These are phyloP conservation scores for Saururus chinensis DNA, from an alignment of 164 flowering plant genomes.

Conservation along the genomic window DNA sequence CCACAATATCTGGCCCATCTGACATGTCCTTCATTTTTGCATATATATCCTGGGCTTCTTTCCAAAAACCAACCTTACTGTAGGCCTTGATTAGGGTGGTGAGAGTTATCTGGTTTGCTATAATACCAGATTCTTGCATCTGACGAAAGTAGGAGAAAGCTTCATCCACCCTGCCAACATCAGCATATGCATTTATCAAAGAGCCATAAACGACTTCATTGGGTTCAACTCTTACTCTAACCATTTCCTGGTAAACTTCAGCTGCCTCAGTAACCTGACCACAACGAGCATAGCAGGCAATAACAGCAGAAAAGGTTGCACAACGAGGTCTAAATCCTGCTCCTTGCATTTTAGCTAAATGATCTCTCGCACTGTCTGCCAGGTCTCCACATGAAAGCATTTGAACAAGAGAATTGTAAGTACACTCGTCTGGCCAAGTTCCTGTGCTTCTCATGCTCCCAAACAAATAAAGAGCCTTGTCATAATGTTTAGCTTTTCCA, in stretches of 20 bases:
- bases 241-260: conserved; percentile 51
- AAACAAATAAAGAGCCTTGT: conserved; percentile 66
- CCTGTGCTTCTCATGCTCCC: conserved; percentile 68
- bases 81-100: conserved; percentile 85
- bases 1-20: conserved; percentile 66
- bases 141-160: conserved; percentile 48
- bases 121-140: conserved; percentile 59
- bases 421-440: conserved; percentile 86
- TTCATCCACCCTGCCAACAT: conserved; percentile 58
- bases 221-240: conserved; percentile 44
- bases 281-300: conserved; percentile 51
- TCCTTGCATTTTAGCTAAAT: conserved; percentile 61
- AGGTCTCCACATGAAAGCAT: conserved; percentile 69
- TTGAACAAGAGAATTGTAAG: conserved; percentile 75
- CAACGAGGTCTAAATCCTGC: conserved; percentile 57
- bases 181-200: conserved; percentile 77
- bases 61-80: conserved; percentile 51
- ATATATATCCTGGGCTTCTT: conserved; percentile 53
- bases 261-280: conserved; percentile 57
- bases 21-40: conserved; percentile 41
- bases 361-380: conserved; percentile 41
- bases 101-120: conserved; percentile 54
- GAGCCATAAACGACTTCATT: conserved; percentile 81
- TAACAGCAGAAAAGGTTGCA: conserved; percentile 61
- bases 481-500: conserved; percentile 67